Conservation (phyloP, 371 early-diverging fungal genomes). For the Chytridium lagenaria region DNA sequence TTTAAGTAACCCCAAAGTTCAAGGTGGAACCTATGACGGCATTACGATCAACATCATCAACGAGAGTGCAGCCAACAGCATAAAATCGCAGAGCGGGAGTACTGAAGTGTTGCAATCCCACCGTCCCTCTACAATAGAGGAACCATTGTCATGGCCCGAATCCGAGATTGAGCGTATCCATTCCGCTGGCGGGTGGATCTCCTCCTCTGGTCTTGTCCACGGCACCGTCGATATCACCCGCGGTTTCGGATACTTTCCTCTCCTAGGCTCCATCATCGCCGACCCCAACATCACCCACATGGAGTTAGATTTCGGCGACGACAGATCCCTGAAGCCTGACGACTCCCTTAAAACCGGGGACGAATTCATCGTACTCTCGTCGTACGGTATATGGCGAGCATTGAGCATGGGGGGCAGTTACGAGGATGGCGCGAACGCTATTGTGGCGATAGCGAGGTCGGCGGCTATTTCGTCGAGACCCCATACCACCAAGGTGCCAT, state of each 20-base stretch:
- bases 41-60: conserved; percentile 8
- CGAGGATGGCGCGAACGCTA: conserved; percentile 38
- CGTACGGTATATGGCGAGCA: conserved; percentile 81
- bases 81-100: background rate
- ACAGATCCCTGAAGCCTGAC: background rate
- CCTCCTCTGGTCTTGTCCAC: conserved; percentile 75
- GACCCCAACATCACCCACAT: conserved; percentile 80
- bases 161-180: conserved; percentile 71
- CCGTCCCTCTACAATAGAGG: too few relatives aligned
- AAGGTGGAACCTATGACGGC: background rate
- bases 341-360: conserved; percentile 52
- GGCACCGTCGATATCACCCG: conserved; percentile 79
- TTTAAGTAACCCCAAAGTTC: background rate
- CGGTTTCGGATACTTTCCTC: conserved; percentile 85
- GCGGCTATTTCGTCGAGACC: conserved; percentile 22
- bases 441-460: conserved; percentile 40
- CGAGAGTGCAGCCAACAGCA: conserved; percentile 7
- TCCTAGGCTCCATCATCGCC: conserved; percentile 84
- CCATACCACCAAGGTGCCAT: background rate
- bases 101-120: conserved; percentile 59
- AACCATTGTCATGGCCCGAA: conserved; percentile 29
- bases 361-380: conserved; percentile 90
- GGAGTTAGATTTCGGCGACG: conserved; percentile 55
- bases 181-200: conserved; percentile 81
- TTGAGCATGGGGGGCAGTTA: conserved; percentile 62